Percentiles rank a stretch among this genome's conserved stretches.
phyloP scores from a whole-genome alignment of 768 basidiomycete genomes.

The Leccinum variicolor region DNA sequence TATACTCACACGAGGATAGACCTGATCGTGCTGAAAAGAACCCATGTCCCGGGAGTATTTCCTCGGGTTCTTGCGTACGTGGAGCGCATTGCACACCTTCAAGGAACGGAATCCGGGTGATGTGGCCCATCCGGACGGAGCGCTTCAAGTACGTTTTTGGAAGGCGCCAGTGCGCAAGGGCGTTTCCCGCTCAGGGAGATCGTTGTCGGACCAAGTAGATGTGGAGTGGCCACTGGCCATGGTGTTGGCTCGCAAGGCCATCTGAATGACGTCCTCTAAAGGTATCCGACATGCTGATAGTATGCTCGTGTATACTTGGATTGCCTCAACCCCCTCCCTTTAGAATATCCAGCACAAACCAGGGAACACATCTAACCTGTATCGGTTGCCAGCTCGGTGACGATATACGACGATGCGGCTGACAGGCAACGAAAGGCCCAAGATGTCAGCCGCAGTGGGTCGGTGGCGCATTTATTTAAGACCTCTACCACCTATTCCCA shows the following conservation, averaged over 20 bases:
- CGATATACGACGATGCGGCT: neutral
- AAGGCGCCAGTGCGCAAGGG: constrained; percentile 43
- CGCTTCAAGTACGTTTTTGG: constrained; percentile 66
- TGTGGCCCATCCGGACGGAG: constrained; percentile 44
- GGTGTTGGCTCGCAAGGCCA: constrained; percentile 12
- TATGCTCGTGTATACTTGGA: neutral
- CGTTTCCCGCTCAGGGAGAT: constrained; percentile 23
- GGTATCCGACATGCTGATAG: neutral
- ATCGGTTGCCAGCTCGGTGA: neutral
- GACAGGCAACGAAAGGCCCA: neutral
- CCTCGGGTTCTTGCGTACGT: constrained; percentile 66
- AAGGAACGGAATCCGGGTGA: constrained; percentile 63
- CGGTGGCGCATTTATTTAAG: constrained; percentile 5
- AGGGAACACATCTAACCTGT: neutral
- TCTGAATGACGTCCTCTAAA: neutral
- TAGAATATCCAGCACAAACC: neutral
- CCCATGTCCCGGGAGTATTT: constrained; percentile 64
- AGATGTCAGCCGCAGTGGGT: constrained; percentile 7
- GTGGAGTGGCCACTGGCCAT: constrained; percentile 41
- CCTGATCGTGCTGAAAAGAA: constrained; percentile 51
- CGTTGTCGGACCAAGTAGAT: constrained; percentile 27
- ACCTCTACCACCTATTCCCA: neutral
- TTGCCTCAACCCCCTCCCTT: neutral
- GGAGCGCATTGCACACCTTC: constrained; percentile 67
- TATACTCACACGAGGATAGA: neutral